phyloP scores from a whole-genome alignment of 169 alveolate species.

The Plasmodium coatneyi region DNA sequence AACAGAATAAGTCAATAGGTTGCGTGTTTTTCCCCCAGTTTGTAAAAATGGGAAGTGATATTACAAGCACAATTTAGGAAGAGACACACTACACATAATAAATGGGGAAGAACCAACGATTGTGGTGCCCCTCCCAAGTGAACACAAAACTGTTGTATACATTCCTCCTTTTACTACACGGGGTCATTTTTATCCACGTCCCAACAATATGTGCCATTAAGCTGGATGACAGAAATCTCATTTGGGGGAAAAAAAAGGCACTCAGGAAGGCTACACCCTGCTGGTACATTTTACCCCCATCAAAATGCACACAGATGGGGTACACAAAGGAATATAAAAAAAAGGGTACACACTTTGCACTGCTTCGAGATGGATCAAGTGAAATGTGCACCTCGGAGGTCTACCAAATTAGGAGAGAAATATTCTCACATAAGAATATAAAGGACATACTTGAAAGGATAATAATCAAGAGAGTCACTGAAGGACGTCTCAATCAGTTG shows the following conservation, averaged over 20 bases:
- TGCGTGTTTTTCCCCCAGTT: background rate
- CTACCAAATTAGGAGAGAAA: slow-evolving; percentile 46
- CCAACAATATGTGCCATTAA: background rate
- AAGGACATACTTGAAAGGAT: slow-evolving; percentile 11
- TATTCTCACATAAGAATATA: background rate
- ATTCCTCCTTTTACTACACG: background rate
- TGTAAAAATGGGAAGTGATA: background rate
- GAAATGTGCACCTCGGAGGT: slow-evolving; percentile 29
- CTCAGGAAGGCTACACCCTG: background rate
- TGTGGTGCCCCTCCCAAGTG: background rate
- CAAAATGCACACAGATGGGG: background rate
- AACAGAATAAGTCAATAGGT: background rate
- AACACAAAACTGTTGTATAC: background rate
- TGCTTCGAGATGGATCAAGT: background rate
- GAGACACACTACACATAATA: background rate
- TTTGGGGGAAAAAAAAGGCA: background rate
- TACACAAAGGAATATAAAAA: background rate
- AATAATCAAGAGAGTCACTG: slow-evolving; percentile 9
- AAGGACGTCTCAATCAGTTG: slow-evolving; percentile 24
- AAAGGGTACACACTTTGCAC: background rate
- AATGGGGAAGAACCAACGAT: background rate
- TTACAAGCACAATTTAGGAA: background rate
- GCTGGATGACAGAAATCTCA: background rate
- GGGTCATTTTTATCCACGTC: background rate
- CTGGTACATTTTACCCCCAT: background rate